Evolutionary conservation across 352 stramenopile species (phyloP).

Genomic region (Phytophthora agathidicida): DNA sequence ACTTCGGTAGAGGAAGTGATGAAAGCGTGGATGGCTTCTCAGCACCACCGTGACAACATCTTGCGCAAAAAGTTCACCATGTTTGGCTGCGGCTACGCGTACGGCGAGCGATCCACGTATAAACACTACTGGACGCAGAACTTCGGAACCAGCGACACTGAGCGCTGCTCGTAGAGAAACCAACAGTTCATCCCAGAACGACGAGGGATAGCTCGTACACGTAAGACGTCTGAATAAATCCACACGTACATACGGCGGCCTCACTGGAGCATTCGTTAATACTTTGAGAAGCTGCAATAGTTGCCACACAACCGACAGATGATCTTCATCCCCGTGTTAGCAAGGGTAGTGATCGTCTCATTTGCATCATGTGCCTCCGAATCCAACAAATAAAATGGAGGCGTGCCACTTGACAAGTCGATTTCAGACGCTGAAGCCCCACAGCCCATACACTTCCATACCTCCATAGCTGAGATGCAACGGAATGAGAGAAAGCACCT

Average conservation of each 20-base stretch:
- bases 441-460: constrained; percentile 87
- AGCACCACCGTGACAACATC: constrained; percentile 57
- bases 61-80: constrained; percentile 41
- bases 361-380: constrained; percentile 27
- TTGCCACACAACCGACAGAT: constrained; percentile 77
- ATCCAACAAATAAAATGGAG: constrained; percentile 76
- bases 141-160: constrained; percentile 39
- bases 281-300: constrained; percentile 80
- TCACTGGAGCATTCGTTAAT: constrained; percentile 28
- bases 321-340: constrained; percentile 40
- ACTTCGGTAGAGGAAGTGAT: constrained; percentile 45
- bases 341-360: background rate
- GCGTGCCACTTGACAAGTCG: constrained; percentile 38
- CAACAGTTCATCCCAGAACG: background rate
- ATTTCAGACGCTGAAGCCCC: constrained; percentile 66
- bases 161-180: constrained; percentile 30
- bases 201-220: constrained; percentile 1
- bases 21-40: constrained; percentile 59
- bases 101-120: constrained; percentile 36
- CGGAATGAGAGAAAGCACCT: constrained; percentile 82
- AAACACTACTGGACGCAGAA: constrained; percentile 69
- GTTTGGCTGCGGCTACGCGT: constrained; percentile 44
- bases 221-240: background rate
- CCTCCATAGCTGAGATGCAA: constrained; percentile 65
- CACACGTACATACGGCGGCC: background rate